phyloP scores from a whole-genome alignment of 2,329 filamentous ascomycete species.

The Aspergillus sp. region DNA sequence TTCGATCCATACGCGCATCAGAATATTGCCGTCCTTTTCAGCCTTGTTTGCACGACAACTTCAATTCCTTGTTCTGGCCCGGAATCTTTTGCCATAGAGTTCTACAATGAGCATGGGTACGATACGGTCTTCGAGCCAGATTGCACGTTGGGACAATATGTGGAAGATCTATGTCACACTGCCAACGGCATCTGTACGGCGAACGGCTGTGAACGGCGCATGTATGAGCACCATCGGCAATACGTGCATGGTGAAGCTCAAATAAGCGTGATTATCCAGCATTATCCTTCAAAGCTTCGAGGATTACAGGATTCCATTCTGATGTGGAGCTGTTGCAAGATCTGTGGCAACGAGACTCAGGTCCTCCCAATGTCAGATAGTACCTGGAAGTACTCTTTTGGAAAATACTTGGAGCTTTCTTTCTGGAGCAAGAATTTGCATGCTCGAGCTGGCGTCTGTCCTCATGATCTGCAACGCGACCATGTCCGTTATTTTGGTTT shows the following conservation, averaged over 20 bases:
- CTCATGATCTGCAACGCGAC: conserved; percentile 86
- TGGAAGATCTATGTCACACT: conserved; percentile 77
- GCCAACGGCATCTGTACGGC: conserved; percentile 72
- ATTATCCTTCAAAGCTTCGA: conserved; percentile 59
- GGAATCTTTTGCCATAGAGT: conserved; percentile 80
- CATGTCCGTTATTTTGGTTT: conserved; percentile 91
- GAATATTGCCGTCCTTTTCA: conserved; percentile 91
- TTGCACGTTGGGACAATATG: conserved; percentile 88
- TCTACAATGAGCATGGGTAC: conserved; percentile 81
- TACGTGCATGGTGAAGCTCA: conserved; percentile 96
- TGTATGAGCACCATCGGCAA: conserved; percentile 89
- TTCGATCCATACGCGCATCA: conserved; percentile 96
- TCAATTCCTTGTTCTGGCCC: conserved; percentile 91
- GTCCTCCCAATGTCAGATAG: conserved; percentile 86
- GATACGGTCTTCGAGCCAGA: conserved; percentile 68
- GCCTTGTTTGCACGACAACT: conserved; percentile 84
- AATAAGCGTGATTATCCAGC: conserved; percentile 83
- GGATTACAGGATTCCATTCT: conserved; percentile 68
- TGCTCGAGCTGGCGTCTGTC: conserved; percentile 67
- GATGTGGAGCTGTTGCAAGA: conserved; percentile 97
- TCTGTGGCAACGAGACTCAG: conserved; percentile 83
- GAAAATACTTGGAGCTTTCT: conserved; percentile 93
- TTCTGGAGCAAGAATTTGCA: conserved; percentile 88
- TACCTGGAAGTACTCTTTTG: conserved; percentile 97
- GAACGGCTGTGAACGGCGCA: conserved; percentile 78